phyloP scores from a whole-genome alignment of 2,329 filamentous ascomycete species.

The Ascochyta viciae-villosae region DNA sequence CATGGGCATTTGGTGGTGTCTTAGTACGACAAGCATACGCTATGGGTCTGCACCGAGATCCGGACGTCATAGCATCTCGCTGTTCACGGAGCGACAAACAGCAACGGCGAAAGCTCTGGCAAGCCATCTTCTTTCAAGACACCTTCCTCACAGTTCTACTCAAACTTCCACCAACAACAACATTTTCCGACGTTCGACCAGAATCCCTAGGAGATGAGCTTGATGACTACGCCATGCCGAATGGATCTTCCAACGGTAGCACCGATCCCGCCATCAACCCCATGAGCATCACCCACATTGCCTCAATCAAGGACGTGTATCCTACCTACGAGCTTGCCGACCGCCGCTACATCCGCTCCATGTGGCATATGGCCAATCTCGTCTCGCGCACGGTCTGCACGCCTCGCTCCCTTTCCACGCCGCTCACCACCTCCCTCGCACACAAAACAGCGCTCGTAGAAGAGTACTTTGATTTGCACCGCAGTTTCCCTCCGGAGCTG shows the following conservation, averaged over 20 bases:
- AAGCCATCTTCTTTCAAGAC: constrained; percentile 80
- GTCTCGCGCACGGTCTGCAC: constrained; percentile 80
- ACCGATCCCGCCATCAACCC: constrained; percentile 56
- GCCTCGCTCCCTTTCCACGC: constrained; percentile 74
- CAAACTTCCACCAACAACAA: constrained; percentile 77
- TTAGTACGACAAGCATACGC: constrained; percentile 80
- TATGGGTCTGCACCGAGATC: constrained; percentile 81
- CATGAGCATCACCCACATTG: constrained; percentile 60
- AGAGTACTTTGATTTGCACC: constrained; percentile 74
- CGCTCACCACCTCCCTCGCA: constrained; percentile 71
- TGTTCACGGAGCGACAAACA: constrained; percentile 77
- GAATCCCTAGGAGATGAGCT: constrained; percentile 74
- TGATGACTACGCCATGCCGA: constrained; percentile 70
- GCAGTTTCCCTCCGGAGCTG: constrained; percentile 74
- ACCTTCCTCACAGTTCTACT: constrained; percentile 81
- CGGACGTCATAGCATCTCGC: constrained; percentile 72
- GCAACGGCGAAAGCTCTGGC: constrained; percentile 80
- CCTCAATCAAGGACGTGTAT: constrained; percentile 48
- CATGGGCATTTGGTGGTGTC: constrained; percentile 82
- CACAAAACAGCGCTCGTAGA: constrained; percentile 74
- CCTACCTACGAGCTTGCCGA: constrained; percentile 49
- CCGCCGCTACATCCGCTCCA: constrained; percentile 70
- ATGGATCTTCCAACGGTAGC: constrained; percentile 52
- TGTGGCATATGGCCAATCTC: constrained; percentile 80
- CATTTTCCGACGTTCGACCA: constrained; percentile 79